A percentile compares a stretch with the other conserved stretches of the same genome.
Conservation (phyloP, 306 rosid species). For the Cicer yamashitae region DNA sequence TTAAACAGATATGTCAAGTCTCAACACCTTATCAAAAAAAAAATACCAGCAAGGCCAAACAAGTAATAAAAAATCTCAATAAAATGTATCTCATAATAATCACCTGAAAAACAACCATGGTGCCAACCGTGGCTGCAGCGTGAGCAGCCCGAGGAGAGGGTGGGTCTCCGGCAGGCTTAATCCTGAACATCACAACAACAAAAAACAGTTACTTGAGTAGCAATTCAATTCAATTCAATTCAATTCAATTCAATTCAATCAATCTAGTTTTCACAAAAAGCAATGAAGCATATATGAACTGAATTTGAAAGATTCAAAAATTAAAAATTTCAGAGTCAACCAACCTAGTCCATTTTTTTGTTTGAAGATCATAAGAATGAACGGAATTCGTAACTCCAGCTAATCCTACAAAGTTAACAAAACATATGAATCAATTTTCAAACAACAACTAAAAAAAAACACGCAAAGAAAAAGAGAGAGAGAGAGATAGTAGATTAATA, state of each 20-base stretch:
- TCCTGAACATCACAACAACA: conserved; percentile 56
- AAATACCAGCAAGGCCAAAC: neutral
- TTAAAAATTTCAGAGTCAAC: conserved; percentile 46
- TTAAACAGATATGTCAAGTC: conserved; percentile 36
- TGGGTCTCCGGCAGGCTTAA: conserved; percentile 95
- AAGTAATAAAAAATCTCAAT: neutral
- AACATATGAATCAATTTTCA: conserved; percentile 12
- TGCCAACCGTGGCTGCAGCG: conserved; percentile 93
- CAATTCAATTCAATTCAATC: conserved; percentile 39
- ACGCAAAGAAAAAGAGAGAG: neutral
- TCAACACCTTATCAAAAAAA: conserved; percentile 32
- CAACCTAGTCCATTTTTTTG: conserved; percentile 94
- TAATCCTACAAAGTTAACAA: conserved; percentile 58
- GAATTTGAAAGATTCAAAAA: conserved; percentile 8
- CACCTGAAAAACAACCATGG: conserved; percentile 99
- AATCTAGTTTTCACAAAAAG: neutral
- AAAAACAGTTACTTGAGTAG: conserved; percentile 39
- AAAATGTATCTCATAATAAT: conserved; percentile 26
- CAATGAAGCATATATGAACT: neutral
- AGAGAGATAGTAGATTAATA: conserved; percentile 28
- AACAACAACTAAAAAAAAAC: neutral
- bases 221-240: conserved; percentile 40
- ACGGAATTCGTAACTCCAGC: conserved; percentile 96
- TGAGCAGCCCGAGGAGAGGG: conserved; percentile 99
- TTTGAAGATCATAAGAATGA: conserved; percentile 82